A percentile compares a stretch with the other conserved stretches of the same genome.
These are phyloP conservation scores for Corynascus novoguineensis DNA, from an alignment of 495 filamentous ascomycete species.

Conservation along the genomic window DNA sequence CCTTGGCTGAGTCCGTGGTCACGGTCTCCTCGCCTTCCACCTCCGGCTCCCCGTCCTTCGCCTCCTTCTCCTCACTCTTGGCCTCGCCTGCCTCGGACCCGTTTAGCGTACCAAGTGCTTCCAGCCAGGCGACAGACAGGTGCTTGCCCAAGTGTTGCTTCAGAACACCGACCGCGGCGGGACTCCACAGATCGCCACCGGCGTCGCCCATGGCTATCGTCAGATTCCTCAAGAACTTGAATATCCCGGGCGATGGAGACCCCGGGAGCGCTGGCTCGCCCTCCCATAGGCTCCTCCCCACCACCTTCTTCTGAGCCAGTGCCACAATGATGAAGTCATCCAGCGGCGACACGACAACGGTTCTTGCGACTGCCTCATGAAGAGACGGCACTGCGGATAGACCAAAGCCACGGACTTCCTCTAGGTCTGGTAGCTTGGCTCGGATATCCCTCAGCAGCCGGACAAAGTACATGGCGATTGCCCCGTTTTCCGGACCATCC, in stretches of 20 bases:
- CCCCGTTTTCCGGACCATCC: constrained; percentile 41
- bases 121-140: constrained; percentile 39
- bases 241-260: constrained; percentile 73
- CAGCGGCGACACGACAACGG: constrained; percentile 33
- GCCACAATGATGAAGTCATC: constrained; percentile 37
- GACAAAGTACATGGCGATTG: constrained; percentile 64
- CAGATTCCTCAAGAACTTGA: constrained; percentile 66
- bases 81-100: constrained; percentile 12
- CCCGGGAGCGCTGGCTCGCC: constrained; percentile 67
- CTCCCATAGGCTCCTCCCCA: constrained; percentile 66
- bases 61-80: not conserved
- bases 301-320: constrained; percentile 36
- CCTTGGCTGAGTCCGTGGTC: no score
- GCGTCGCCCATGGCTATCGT: constrained; percentile 58
- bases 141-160: constrained; percentile 50
- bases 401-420: constrained; percentile 41
- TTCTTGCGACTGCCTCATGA: constrained; percentile 49
- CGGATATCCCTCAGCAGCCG: constrained; percentile 72
- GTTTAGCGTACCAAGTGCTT: constrained; percentile 27
- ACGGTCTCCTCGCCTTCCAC: constrained; percentile 15
- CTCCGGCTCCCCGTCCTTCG: constrained; percentile 23
- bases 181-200: constrained; percentile 81
- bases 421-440: constrained; percentile 52
- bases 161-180: constrained; percentile 56
- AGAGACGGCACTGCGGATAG: constrained; percentile 49